These are phyloP conservation scores for Curvularia sp. DNA, from an alignment of 2,329 filamentous ascomycete genomes.

Conservation along the genomic window DNA sequence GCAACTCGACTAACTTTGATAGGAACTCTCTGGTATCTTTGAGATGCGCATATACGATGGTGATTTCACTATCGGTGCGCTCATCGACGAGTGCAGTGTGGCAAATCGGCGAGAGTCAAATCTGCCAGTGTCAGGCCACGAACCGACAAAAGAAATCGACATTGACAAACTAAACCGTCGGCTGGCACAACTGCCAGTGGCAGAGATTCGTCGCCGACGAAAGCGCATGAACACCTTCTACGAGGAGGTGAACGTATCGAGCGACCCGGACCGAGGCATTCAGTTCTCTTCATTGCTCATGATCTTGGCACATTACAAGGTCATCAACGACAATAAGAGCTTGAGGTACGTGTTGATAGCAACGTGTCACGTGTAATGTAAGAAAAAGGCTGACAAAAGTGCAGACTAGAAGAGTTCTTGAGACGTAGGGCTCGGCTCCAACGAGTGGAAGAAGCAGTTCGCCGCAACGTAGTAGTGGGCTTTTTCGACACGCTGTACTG, in stretches of 20 bases:
- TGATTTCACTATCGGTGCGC: conserved; percentile 83
- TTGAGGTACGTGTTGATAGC: conserved; percentile 64
- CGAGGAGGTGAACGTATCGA: conserved; percentile 93
- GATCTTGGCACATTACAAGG: conserved; percentile 97
- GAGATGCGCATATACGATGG: conserved; percentile 96
- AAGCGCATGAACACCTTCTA: conserved; percentile 92
- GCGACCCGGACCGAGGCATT: conserved; percentile 87
- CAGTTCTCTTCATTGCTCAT: conserved; percentile 91
- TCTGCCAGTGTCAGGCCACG: conserved; percentile 55
- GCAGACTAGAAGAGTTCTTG: conserved; percentile 89
- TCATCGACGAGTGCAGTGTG: conserved; percentile 82
- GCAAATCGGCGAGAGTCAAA: conserved; percentile 60
- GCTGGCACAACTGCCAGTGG: conserved; percentile 75
- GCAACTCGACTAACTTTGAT: conserved; percentile 16
- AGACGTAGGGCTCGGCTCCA: conserved; percentile 88
- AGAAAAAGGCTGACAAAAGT: conserved; percentile 19
- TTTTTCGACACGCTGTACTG: conserved; percentile 97
- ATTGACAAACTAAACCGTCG: conserved; percentile 76
- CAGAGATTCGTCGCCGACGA: conserved; percentile 76
- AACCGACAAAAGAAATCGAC: conserved; percentile 64
- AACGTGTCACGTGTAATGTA: not conserved
- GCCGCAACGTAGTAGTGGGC: conserved; percentile 85
- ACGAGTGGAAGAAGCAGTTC: conserved; percentile 92
- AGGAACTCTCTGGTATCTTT: conserved; percentile 91
- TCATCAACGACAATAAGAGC: conserved; percentile 97